Evolutionary conservation across 2,329 filamentous ascomycete species (phyloP).

Genomic region (Ophiocordyceps camponoti-rufipedis): DNA sequence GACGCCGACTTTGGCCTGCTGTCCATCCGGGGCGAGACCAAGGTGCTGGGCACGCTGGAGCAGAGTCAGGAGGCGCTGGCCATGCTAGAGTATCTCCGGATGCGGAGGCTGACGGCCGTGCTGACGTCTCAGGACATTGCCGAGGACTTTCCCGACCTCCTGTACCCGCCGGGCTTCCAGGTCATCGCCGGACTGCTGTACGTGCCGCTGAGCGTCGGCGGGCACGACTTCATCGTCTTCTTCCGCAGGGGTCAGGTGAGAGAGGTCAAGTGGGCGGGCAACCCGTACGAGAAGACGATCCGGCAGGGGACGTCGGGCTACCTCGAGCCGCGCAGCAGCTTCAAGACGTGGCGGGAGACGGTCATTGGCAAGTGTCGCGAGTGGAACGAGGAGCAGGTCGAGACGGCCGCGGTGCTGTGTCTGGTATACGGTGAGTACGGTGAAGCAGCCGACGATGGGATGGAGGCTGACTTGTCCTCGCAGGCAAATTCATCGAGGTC

Average conservation of each 20-base stretch:
- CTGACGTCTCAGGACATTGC: constrained; percentile 59
- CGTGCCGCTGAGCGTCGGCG: constrained; percentile 59
- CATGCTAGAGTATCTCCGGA: constrained; percentile 66
- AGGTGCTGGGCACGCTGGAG: constrained; percentile 57
- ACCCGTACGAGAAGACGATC: constrained; percentile 64
- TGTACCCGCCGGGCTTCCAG: constrained; percentile 63
- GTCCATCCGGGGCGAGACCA: constrained; percentile 76
- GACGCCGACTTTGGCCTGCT: constrained; percentile 75
- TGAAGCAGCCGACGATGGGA: too few species aligned
- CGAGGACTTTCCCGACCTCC: constrained; percentile 64
- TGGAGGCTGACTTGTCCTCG: background rate
- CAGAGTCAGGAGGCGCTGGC: constrained; percentile 70
- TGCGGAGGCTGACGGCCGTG: constrained; percentile 58
- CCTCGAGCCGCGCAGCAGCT: constrained; percentile 62
- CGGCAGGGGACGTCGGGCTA: constrained; percentile 55
- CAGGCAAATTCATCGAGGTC: constrained; percentile 67
- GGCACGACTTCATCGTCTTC: constrained; percentile 77
- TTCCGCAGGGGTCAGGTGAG: constrained; percentile 62
- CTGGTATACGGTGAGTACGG: constrained; percentile 55
- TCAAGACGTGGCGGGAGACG: constrained; percentile 65
- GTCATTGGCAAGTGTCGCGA: constrained; percentile 69
- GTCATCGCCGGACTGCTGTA: constrained; percentile 63
- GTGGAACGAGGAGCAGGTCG: constrained; percentile 77
- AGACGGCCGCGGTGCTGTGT: constrained; percentile 75
- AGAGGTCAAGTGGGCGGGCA: constrained; percentile 74